These are phyloP conservation scores for Gossypioides kirkii DNA, from an alignment of 345 rosid genomes.

Conservation along the genomic window DNA sequence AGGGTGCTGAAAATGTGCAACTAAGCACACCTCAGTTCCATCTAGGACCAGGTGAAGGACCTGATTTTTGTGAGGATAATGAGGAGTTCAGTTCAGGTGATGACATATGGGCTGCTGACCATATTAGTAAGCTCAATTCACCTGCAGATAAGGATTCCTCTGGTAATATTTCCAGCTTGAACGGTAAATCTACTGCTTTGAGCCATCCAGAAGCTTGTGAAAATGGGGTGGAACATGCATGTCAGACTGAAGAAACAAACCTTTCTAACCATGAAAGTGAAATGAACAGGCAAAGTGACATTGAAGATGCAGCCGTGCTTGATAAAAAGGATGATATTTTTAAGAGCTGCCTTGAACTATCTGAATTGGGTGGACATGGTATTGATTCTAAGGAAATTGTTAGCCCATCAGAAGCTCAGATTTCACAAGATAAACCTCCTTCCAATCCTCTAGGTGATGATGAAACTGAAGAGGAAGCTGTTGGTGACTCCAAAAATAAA, in stretches of 20 bases:
- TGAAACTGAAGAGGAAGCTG: constrained; percentile 29
- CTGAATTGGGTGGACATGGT: constrained; percentile 32
- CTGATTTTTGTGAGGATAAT: constrained; percentile 59
- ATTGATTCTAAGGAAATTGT: constrained; percentile 21
- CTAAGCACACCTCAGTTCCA: constrained; percentile 70
- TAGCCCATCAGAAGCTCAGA: constrained; percentile 26
- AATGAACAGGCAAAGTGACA: neutral
- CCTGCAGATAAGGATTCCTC: constrained; percentile 26
- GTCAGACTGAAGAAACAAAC: constrained; percentile 26
- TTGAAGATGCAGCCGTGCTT: constrained; percentile 11
- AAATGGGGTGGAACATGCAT: constrained; percentile 29
- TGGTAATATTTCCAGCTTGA: constrained; percentile 14
- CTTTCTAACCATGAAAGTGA: constrained; percentile 16
- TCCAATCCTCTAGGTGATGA: constrained; percentile 20
- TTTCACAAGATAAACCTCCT: constrained; percentile 23
- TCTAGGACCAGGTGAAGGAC: constrained; percentile 67
- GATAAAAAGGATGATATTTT: constrained; percentile 36
- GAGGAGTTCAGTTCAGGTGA: constrained; percentile 57
- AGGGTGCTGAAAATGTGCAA: constrained; percentile 50
- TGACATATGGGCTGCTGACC: constrained; percentile 48
- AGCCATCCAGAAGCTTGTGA: constrained; percentile 29
- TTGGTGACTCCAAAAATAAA: constrained; percentile 16
- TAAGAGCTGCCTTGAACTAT: constrained; percentile 46
- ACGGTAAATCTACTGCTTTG: constrained; percentile 24
- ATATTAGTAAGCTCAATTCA: constrained; percentile 39